These are phyloP conservation scores for Aspergillus fijiensis DNA, from an alignment of 2,329 filamentous ascomycete genomes.

Conservation along the genomic window DNA sequence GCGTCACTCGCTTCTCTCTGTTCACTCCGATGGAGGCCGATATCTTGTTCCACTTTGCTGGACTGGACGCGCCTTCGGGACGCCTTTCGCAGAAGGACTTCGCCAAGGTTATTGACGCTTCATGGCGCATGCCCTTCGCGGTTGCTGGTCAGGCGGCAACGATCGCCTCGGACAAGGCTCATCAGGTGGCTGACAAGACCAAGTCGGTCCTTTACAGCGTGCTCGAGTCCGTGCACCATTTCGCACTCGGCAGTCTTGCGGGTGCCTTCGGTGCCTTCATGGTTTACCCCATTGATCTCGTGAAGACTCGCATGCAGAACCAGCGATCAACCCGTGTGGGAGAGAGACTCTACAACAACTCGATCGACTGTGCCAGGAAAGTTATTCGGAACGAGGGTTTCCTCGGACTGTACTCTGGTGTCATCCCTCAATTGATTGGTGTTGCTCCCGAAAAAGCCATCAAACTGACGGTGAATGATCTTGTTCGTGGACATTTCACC, in stretches of 20 bases:
- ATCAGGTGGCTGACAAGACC: slow-evolving; percentile 56
- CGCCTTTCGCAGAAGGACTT: slow-evolving; percentile 81
- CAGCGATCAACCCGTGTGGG: slow-evolving; percentile 81
- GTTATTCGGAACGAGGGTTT: slow-evolving; percentile 91
- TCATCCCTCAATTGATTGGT: slow-evolving; percentile 90
- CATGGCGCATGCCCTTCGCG: slow-evolving; percentile 71
- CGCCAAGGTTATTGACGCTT: slow-evolving; percentile 88
- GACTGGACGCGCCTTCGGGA: slow-evolving; percentile 84
- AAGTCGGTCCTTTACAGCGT: slow-evolving; percentile 62
- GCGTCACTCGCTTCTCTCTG: slow-evolving; percentile 86
- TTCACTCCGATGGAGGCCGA: slow-evolving; percentile 99
- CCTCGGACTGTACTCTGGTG: slow-evolving; percentile 86
- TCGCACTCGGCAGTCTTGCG: slow-evolving; percentile 81
- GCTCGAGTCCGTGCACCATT: slow-evolving; percentile 83
- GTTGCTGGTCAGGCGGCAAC: slow-evolving; percentile 51
- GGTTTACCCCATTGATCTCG: slow-evolving; percentile 98
- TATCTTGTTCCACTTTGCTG: slow-evolving; percentile 97
- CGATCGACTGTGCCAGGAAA: slow-evolving; percentile 89
- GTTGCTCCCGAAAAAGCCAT: slow-evolving; percentile 99
- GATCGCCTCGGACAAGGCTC: slow-evolving; percentile 44
- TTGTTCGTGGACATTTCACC: slow-evolving; percentile 75
- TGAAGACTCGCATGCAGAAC: slow-evolving; percentile 99
- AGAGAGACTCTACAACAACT: slow-evolving; percentile 93
- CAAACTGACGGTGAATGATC: slow-evolving; percentile 96
- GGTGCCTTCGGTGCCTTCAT: slow-evolving; percentile 98